Percentiles rank a stretch among this genome's conserved stretches.
phyloP scores from a whole-genome alignment of 2,329 filamentous ascomycete genomes.

The Fusarium albidum region DNA sequence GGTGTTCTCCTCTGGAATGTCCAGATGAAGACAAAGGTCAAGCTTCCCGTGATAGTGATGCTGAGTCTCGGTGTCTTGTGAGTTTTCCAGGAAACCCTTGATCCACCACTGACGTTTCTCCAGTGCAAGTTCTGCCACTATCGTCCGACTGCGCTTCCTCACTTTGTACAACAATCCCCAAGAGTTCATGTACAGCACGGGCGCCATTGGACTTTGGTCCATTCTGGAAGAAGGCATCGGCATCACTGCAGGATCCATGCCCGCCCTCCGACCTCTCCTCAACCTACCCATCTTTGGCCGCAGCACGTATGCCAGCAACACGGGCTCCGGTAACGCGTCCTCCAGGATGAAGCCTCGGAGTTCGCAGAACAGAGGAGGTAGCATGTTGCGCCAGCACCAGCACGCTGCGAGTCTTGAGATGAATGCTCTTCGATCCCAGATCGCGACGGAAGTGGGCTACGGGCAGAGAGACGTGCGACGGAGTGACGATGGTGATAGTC shows the following conservation, averaged over 20 bases:
- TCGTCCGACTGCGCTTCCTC: slow-evolving; percentile 34
- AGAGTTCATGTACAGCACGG: slow-evolving; percentile 36
- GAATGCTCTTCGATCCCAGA: background rate
- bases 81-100: background rate
- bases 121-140: slow-evolving; percentile 35
- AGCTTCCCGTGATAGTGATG: slow-evolving; percentile 31
- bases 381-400: background rate
- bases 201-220: slow-evolving; percentile 36
- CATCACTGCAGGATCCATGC: slow-evolving; percentile 37
- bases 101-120: background rate
- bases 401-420: slow-evolving; percentile 8
- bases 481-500: slow-evolving; percentile 34
- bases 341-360: slow-evolving; percentile 1
- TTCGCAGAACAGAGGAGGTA: background rate
- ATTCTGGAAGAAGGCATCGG: slow-evolving; percentile 35
- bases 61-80: slow-evolving; percentile 35
- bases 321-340: slow-evolving; percentile 8
- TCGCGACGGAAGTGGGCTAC: slow-evolving; percentile 4
- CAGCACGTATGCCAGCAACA: slow-evolving; percentile 18
- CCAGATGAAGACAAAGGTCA: slow-evolving; percentile 37
- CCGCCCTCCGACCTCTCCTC: slow-evolving; percentile 30
- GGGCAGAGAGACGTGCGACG: slow-evolving; percentile 5
- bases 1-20: slow-evolving; percentile 38
- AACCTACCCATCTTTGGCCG: slow-evolving; percentile 24
- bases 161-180: slow-evolving; percentile 30